Evolutionary conservation across 257 asterid species (phyloP), one percentile per base, ranked within the genome.

Genomic region (Solanum pennellii): DNA sequence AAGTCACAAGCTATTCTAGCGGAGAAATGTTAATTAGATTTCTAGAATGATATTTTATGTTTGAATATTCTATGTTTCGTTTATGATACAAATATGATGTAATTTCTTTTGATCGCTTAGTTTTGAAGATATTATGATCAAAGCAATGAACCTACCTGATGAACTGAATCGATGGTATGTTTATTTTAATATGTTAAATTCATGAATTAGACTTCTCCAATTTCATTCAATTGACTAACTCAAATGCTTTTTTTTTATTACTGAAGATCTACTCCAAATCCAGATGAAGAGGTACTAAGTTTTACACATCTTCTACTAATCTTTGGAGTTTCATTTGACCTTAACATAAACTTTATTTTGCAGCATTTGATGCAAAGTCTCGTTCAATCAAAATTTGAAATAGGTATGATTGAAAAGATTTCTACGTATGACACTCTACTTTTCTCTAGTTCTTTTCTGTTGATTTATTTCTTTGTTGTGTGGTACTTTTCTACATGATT

Each of bases 61-160:
- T 77, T 85, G 20, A 35, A 31, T 5, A 18, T 14, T 82, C 16
- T 8, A 4, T n/a, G 4, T 37, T 39, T 29, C 39, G 45, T 44
- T 27, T 10, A 25, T 15, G 29, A 49, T 14, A 71, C 29, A 7
- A 23, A 79, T 45, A 25, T 45, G 35, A 88, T 29, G 27, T 2
- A 39, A 47, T n/a, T 14, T 69, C 20, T 68, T 33, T 71, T 20
- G 76, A 77, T 52, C 84, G n/a, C 41, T 25, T 35, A 95, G 95
- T 90, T 91, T 93, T 88, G 98, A n/a, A 87, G 95, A 95, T 89
- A 90, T 92, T 37, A 89, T 94, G 83, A 95, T 94, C 37, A 91
- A 93, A 11, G 91, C 92, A 73, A 90, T 95, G 75, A 91, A 93
- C 9, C 23, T 16, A 23, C 23, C 23, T 93, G 91, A 76, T 49